phyloP scores from a whole-genome alignment of 371 early-diverging fungal genomes.

The Saksenaea oblongispora region DNA sequence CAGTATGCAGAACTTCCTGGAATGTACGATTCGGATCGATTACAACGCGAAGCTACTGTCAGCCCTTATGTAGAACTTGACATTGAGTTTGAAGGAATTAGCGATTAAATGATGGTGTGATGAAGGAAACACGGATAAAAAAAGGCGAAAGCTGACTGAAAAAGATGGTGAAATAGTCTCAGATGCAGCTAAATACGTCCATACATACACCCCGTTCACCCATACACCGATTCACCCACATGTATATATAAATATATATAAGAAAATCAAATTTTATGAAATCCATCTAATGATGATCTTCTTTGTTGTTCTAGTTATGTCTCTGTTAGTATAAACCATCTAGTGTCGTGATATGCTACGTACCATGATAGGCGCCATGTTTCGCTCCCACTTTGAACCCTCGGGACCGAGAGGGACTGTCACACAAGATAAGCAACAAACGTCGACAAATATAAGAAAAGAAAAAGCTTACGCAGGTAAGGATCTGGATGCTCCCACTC shows the following conservation, averaged over 20 bases:
- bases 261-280: not conserved
- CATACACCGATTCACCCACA: not conserved
- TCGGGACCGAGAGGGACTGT: constrained; percentile 74
- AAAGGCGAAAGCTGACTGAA: not conserved
- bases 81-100: not conserved
- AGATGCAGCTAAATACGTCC: too few species aligned
- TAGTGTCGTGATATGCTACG: not conserved
- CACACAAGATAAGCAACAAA: constrained; percentile 10
- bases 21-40: not conserved
- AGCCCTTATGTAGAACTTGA: not conserved
- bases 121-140: not conserved
- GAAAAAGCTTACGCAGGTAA: constrained; percentile 57
- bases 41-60: not conserved
- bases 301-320: not conserved
- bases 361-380: constrained; percentile 61
- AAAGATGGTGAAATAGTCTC: not conserved
- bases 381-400: constrained; percentile 88
- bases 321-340: not conserved
- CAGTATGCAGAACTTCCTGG: not conserved
- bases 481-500: constrained; percentile 77
- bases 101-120: not conserved
- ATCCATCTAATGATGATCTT: not conserved
- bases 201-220: not conserved
- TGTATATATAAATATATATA: not conserved
- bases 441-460: not conserved